A percentile compares a stretch with the other conserved stretches of the same genome.
Evolutionary conservation across 495 filamentous ascomycete species (phyloP).

Genomic region (Xylaria curta): DNA sequence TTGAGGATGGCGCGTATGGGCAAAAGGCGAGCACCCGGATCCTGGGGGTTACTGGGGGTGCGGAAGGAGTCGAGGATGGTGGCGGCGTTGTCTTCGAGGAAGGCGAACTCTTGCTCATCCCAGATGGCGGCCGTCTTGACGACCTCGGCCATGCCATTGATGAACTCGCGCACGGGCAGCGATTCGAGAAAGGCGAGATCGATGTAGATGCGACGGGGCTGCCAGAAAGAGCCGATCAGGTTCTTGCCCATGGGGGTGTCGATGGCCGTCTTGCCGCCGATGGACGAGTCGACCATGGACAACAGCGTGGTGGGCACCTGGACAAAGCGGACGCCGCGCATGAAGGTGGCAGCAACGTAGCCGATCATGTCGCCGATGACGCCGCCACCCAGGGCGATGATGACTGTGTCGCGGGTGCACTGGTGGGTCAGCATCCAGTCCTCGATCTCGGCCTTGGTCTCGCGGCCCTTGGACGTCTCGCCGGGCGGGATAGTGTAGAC

Average conservation of each 20-base stretch:
- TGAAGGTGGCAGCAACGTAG: constrained; percentile 96
- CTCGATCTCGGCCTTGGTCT: constrained; percentile 93
- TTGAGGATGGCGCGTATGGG: constrained; percentile 79
- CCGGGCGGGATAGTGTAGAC: constrained; percentile 88
- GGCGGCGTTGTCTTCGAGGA: constrained; percentile 80
- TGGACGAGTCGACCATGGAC: constrained; percentile 97
- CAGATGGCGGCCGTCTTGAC: constrained; percentile 98
- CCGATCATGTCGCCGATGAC: constrained; percentile 98
- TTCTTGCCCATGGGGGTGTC: constrained; percentile 98
- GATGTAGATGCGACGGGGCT: constrained; percentile 90
- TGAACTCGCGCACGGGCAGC: constrained; percentile 88
- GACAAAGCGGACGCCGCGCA: constrained; percentile 94
- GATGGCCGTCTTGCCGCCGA: constrained; percentile 98
- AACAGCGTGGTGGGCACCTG: constrained; percentile 95
- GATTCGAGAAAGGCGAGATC: constrained; percentile 93
- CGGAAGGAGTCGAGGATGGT: constrained; percentile 74
- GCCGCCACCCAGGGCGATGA: constrained; percentile 95
- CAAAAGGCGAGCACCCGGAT: constrained; percentile 61
- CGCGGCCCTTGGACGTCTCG: constrained; percentile 88
- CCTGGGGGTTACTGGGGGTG: constrained; percentile 53
- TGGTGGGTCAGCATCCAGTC: constrained; percentile 94
- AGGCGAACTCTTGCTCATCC: constrained; percentile 84
- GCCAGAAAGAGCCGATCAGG: constrained; percentile 95
- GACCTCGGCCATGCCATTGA: constrained; percentile 99
- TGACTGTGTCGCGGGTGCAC: constrained; percentile 93